Base-by-base conservation (phyloP, 2,329 filamentous ascomycete species). In the Xylariaceae sp. region DNA sequence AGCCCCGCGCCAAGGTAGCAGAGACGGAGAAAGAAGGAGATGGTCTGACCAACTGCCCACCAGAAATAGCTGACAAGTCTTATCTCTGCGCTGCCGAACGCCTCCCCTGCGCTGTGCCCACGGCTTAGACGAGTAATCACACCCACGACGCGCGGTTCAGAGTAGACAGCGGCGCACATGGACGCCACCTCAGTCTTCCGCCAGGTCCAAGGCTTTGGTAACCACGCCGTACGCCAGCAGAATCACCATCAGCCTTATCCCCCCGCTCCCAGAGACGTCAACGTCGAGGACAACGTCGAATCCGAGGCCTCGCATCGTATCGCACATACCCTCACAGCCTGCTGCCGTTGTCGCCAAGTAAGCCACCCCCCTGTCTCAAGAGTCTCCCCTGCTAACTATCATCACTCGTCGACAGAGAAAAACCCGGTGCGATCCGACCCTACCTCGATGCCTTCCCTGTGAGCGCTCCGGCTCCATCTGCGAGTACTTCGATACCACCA, bases 401-500 rank as follows among this genome's bases (percentile, higher is more conserved):
- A 21, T 45, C 32, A 6, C 19, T 23, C 45, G 11, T 44, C 17
- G 29, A 16, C 11, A 95, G 91, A 84, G 92, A 60, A 98, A 98
- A 75, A 97, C 92, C 29, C 79, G 90, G 74, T 98, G 93, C 73
- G 93, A 97, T 68, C 88, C 93, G 4, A 88, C 87, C 12, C 79
- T 98, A 19, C 93, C 93, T 33, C 86, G 87, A 61, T 98, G 93
- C 67, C 79, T 88, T 16, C 91, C 92, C 19, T 98, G 93, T 71
- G 90, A 96, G 69, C 82, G 92, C 57, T 91, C 88, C 53, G 91
- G 91, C 60, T 89, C 90, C 22, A 79, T 83, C 49, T 98, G 93
- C 77, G 92, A 96, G 64, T 98, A 97, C 71, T 95, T 86, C 65
- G 93, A 98, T 68, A 89, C 90, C 22, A 77, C 86, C 41, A 93